Percentiles rank a stretch among this genome's conserved stretches.
phyloP scores from a whole-genome alignment of 306 rosid genomes.

The Inga laurina region DNA sequence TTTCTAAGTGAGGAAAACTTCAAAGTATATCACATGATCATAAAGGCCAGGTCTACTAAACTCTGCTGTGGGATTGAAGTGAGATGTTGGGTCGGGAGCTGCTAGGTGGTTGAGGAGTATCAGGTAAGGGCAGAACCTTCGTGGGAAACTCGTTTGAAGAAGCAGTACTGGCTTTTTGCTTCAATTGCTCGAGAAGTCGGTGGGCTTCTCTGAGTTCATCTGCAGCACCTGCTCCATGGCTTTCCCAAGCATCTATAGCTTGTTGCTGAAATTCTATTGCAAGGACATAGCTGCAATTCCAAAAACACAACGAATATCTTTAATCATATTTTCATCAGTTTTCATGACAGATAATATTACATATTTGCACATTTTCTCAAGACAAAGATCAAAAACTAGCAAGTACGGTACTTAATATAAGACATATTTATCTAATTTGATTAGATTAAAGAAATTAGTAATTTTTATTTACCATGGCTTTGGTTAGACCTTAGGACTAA shows the following conservation, averaged over 20 bases:
- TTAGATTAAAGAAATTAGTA: too few species aligned
- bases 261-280: constrained; percentile 86
- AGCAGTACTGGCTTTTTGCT: constrained; percentile 57
- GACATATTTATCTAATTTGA: too few species aligned
- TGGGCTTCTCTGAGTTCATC: constrained; percentile 77
- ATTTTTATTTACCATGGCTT: too few species aligned
- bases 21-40: constrained; percentile 9
- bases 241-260: constrained; percentile 91
- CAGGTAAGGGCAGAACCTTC: constrained; percentile 69
- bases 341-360: constrained; percentile 1
- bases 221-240: constrained; percentile 77
- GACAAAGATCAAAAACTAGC: neutral
- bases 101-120: constrained; percentile 42
- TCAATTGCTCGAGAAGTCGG: constrained; percentile 61
- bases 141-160: constrained; percentile 41
- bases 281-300: constrained; percentile 68
- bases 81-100: constrained; percentile 35
- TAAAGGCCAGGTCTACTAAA: constrained; percentile 12
- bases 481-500: too few species aligned
- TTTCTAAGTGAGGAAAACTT: constrained; percentile 6
- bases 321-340: neutral
- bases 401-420: neutral
- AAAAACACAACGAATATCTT: constrained; percentile 10
- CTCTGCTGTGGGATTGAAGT: constrained; percentile 27
- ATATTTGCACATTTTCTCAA: neutral